Percentiles rank a stretch among this genome's conserved stretches.
Evolutionary conservation across 2,329 filamentous ascomycete species (phyloP).

Genomic region (Coniochaeta ligniaria): DNA sequence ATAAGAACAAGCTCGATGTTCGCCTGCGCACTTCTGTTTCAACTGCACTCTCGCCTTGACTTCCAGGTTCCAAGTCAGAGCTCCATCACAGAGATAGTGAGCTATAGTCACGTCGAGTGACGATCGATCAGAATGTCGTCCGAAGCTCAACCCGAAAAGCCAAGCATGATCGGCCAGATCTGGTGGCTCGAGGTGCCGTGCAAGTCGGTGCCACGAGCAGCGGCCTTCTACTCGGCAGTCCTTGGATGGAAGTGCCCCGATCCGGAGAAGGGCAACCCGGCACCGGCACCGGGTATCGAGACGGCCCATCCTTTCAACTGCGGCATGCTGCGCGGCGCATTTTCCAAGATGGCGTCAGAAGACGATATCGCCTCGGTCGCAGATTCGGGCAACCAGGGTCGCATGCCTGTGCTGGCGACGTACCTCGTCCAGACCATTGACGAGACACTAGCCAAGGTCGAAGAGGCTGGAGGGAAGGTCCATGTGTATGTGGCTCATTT

Average conservation of each 20-base stretch:
- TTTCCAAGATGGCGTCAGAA: slow-evolving; percentile 22
- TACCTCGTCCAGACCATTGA: slow-evolving; percentile 25
- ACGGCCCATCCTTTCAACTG: slow-evolving; percentile 26
- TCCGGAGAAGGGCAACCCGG: slow-evolving; percentile 5
- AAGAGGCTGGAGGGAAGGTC: slow-evolving; percentile 22
- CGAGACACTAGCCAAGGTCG: slow-evolving; percentile 20
- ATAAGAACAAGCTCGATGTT: not conserved
- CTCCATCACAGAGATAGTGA: not conserved
- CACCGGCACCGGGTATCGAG: slow-evolving; percentile 16
- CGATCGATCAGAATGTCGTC: not conserved
- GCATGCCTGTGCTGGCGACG: slow-evolving; percentile 23
- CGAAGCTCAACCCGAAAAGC: not conserved
- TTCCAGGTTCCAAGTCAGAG: not conserved
- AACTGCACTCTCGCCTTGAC: not conserved
- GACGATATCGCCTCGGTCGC: slow-evolving; percentile 22
- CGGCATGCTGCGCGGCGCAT: slow-evolving; percentile 25
- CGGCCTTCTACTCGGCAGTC: slow-evolving; percentile 28
- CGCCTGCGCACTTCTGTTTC: not conserved
- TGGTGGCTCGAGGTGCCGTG: slow-evolving; percentile 33
- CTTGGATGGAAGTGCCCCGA: slow-evolving; percentile 23
- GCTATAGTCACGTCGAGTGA: not conserved
- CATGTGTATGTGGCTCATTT: slow-evolving; percentile 22
- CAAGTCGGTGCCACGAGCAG: slow-evolving; percentile 23
- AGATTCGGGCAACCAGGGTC: slow-evolving; percentile 18
- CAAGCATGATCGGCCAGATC: slow-evolving; percentile 19